These are phyloP conservation scores for Passiflora organensis DNA, from an alignment of 345 rosid species.

Conservation along the genomic window DNA sequence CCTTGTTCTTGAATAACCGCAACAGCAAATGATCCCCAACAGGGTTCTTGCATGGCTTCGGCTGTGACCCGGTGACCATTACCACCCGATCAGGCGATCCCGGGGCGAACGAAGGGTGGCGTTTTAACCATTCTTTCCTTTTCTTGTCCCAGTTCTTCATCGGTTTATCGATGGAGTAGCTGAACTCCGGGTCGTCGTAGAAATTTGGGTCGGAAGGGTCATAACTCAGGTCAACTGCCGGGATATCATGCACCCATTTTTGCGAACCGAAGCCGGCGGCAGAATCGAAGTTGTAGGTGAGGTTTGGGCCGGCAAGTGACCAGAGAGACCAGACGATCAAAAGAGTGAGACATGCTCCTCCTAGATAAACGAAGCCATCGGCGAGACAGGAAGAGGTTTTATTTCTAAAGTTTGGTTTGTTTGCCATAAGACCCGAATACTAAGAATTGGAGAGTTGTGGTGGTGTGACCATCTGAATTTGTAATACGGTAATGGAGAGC, in stretches of 20 bases:
- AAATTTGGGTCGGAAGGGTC: conserved; percentile 60
- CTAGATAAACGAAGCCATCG: conserved; percentile 52
- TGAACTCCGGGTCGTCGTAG: conserved; percentile 70
- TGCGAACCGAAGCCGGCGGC: neutral
- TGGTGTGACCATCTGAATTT: too few relatives aligned
- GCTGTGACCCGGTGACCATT: conserved; percentile 82
- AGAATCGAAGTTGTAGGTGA: conserved; percentile 13
- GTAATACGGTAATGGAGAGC: too few relatives aligned
- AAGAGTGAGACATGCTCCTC: conserved; percentile 56
- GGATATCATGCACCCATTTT: conserved; percentile 15
- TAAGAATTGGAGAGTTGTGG: conserved; percentile 9
- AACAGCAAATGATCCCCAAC: conserved; percentile 81
- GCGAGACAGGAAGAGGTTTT: conserved; percentile 29
- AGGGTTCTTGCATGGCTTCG: conserved; percentile 72
- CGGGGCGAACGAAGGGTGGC: conserved; percentile 62
- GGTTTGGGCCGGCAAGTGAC: conserved; percentile 32
- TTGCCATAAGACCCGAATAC: conserved; percentile 14
- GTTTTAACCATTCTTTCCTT: conserved; percentile 57
- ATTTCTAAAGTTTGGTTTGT: conserved; percentile 19
- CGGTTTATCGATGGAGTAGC: conserved; percentile 54
- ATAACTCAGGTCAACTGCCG: conserved; percentile 28
- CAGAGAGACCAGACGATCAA: conserved; percentile 66
- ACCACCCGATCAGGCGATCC: conserved; percentile 57
- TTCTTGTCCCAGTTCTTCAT: conserved; percentile 76
- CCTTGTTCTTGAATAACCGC: conserved; percentile 82